Conservation (phyloP, 371 early-diverging fungal genomes). For the Syncephalastrum sp. region DNA sequence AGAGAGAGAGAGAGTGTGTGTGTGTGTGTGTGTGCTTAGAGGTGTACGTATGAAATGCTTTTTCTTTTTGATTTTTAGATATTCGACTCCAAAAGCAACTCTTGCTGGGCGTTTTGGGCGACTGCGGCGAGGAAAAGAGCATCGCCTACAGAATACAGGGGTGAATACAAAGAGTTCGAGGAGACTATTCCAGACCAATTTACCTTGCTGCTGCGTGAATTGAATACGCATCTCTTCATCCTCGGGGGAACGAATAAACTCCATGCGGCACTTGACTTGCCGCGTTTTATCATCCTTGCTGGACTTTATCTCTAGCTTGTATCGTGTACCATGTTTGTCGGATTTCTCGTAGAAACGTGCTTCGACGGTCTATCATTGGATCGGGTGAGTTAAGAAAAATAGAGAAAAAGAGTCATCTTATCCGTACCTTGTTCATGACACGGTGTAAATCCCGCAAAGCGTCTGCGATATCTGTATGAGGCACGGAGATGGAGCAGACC, state of each 20-base stretch:
- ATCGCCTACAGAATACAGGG: conserved; percentile 12
- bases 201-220: conserved; percentile 46
- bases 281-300: conserved; percentile 22
- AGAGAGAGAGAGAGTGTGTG: too few relatives aligned
- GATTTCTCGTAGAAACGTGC: conserved; percentile 42
- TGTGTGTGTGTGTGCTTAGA: too few relatives aligned
- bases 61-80: neutral
- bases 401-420: neutral
- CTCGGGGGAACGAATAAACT: conserved; percentile 26
- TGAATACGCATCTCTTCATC: conserved; percentile 30
- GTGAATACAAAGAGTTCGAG: neutral
- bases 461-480: conserved; percentile 24
- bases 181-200: neutral
- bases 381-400: neutral
- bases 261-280: conserved; percentile 49
- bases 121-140: conserved; percentile 17
- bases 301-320: conserved; percentile 42
- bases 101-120: conserved; percentile 1
- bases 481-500: conserved; percentile 33
- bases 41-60: too few relatives aligned
- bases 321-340: conserved; percentile 36
- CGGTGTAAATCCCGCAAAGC: conserved; percentile 31
- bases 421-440: conserved; percentile 29
- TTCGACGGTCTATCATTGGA: conserved; percentile 15
- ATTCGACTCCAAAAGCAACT: conserved; percentile 3